Conservation (phyloP, 2,329 filamentous ascomycete species). For the Aplosporella prunicola region DNA sequence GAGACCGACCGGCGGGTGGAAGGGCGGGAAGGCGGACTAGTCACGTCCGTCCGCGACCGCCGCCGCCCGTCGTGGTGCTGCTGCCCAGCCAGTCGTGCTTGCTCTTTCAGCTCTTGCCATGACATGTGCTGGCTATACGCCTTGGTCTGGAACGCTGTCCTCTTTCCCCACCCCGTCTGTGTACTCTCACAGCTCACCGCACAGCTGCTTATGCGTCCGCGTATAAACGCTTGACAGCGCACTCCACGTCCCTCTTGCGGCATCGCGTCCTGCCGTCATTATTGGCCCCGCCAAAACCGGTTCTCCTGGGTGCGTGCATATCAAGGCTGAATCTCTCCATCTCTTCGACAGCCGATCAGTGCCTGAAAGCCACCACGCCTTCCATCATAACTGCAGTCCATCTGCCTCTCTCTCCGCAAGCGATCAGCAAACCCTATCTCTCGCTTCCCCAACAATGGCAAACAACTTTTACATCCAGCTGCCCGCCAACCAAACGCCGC, state of each 20-base stretch:
- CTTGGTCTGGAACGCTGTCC: no score
- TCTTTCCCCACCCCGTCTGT: no score
- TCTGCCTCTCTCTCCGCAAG: slow-evolving; percentile 9
- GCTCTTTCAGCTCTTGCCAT: no score
- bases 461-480: slow-evolving; percentile 30
- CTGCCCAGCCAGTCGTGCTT: no score
- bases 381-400: slow-evolving; percentile 5
- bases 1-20: no score
- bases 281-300: slow-evolving; percentile 11
- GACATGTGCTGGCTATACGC: no score
- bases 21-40: no score
- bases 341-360: slow-evolving; percentile 5
- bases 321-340: slow-evolving; percentile 9
- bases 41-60: no score
- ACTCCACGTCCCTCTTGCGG: slow-evolving; percentile 18
- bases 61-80: no score
- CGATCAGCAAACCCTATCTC: slow-evolving; percentile 1
- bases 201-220: slow-evolving; percentile 14
- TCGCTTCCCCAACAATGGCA: slow-evolving; percentile 19
- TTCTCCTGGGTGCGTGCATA: slow-evolving; percentile 11
- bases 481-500: slow-evolving; percentile 26
- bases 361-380: slow-evolving; percentile 6
- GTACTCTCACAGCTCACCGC: slow-evolving; percentile 7
- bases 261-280: slow-evolving; percentile 3
- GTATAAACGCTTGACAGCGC: slow-evolving; percentile 31